Evolutionary conservation across 163 green algal species (phyloP), one percentile per base, ranked within the genome.

Genomic region (Prototheca wickerhamii): DNA sequence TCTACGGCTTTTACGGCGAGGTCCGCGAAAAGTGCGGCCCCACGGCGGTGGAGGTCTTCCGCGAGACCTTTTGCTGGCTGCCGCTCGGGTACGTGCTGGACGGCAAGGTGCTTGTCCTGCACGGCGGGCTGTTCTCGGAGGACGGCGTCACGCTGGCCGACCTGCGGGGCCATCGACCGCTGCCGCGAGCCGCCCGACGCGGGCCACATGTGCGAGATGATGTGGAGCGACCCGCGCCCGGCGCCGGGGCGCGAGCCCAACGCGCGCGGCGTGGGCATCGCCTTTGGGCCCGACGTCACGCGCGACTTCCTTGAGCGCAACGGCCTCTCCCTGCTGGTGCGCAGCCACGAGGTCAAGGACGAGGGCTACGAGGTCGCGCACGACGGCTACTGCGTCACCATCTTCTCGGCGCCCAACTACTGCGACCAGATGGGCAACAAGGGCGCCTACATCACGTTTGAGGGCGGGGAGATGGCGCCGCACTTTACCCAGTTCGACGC

Each of bases 1-100:
- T 98, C 33, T 98, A 98, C 68, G 93, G 93, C 15, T 98, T 98
- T 71, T 84, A 96, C 28, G 92, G 92, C n/a, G 92, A 98, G 84
- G 87, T 94, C 0, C 90, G 89, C 73, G 74, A 76, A 71, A 98
- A 98, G 79, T 95, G 88, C 78, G 89, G 51, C 49, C 62, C 62
- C 7, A 86, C 23, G 21, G 12, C 96, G 81, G 78, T 83, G 30
- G 87, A 97, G 25, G 69, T 97, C 34, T 98, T 98, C 74, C 67
- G 84, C 25, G 93, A 98, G 66, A 83, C 88, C 4, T 98, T 98
- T 80, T 93, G 84, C 82, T 89, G 75, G 74, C 83, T 98, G 65
- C 93, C 93, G 5, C 83, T 98, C 42, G 89, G 73, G 3, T 89
- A 87, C 56, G 81, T 93, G 35, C 68, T 98, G 15, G 84, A 86